A percentile compares a stretch with the other conserved stretches of the same genome.
These are phyloP conservation scores for Scedosporium apiospermum DNA, from an alignment of 2,329 filamentous ascomycete species.

Conservation along the genomic window DNA sequence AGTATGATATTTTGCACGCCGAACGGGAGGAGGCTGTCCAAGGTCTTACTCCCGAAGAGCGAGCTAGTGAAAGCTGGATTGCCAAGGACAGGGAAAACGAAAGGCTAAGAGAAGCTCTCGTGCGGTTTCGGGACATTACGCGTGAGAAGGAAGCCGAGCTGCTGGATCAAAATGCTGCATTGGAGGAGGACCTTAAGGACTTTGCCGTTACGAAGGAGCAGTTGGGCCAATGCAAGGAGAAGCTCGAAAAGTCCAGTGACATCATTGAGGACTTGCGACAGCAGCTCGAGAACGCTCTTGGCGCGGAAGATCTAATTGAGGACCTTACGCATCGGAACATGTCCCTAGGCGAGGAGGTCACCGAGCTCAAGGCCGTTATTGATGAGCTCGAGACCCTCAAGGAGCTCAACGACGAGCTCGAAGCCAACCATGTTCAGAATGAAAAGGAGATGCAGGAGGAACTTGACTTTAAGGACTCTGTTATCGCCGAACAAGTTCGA, in stretches of 20 bases:
- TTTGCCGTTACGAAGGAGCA: conserved; percentile 58
- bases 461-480: conserved; percentile 74
- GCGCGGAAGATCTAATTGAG: conserved; percentile 89
- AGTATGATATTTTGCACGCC: conserved; percentile 76
- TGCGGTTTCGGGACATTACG: conserved; percentile 77
- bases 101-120: conserved; percentile 71
- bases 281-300: conserved; percentile 80
- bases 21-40: conserved; percentile 79
- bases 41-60: conserved; percentile 82
- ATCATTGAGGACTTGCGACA: conserved; percentile 79
- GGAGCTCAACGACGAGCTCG: conserved; percentile 90
- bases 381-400: conserved; percentile 83
- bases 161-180: conserved; percentile 60
- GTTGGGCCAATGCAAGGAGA: conserved; percentile 61
- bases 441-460: conserved; percentile 93
- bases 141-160: conserved; percentile 77
- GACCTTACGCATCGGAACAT: conserved; percentile 83
- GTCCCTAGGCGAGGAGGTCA: conserved; percentile 70
- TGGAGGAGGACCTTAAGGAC: conserved; percentile 67
- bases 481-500: conserved; percentile 74
- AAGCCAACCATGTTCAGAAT: conserved; percentile 84
- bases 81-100: conserved; percentile 90
- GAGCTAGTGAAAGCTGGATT: conserved; percentile 76
- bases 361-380: conserved; percentile 71
- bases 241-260: conserved; percentile 61